Percentiles rank a stretch among this genome's conserved stretches.
These are phyloP conservation scores for Syzygium grande DNA, from an alignment of 345 rosid species.

Conservation along the genomic window DNA sequence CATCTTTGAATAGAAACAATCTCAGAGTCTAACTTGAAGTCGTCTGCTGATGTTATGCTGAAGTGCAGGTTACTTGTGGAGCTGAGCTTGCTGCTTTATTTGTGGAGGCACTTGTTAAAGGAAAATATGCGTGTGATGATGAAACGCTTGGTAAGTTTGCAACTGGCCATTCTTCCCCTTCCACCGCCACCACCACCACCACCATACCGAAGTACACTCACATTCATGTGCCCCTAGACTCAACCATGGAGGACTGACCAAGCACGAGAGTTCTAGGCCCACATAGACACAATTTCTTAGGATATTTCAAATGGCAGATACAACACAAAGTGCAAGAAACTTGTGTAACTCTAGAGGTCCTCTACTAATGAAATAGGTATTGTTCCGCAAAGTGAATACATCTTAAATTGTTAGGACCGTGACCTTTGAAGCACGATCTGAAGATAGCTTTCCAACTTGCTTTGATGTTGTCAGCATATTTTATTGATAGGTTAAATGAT, in stretches of 20 bases:
- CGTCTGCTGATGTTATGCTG: not conserved
- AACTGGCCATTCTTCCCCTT: not conserved
- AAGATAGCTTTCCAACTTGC: not conserved
- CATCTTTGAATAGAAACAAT: not conserved
- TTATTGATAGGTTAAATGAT: not conserved
- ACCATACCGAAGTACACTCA: not conserved
- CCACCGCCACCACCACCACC: not conserved
- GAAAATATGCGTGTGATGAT: conserved; percentile 54
- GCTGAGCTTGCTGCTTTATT: conserved; percentile 76
- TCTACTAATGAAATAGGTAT: not conserved
- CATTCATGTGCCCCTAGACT: not conserved
- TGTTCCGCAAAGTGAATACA: not conserved
- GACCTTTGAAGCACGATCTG: not conserved
- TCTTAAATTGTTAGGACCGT: not conserved
- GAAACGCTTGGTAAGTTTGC: conserved; percentile 62
- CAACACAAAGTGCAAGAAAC: not conserved
- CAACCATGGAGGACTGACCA: not conserved
- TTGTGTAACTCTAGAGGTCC: not conserved
- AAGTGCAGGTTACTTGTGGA: conserved; percentile 78
- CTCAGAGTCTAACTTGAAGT: not conserved
- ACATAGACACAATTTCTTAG: not conserved
- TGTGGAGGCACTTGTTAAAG: conserved; percentile 72
- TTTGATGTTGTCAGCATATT: not conserved
- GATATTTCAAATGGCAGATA: not conserved
- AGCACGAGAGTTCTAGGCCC: not conserved